Base-by-base conservation (phyloP, 495 filamentous ascomycete species). In the Rostrohypoxylon terebratum region DNA sequence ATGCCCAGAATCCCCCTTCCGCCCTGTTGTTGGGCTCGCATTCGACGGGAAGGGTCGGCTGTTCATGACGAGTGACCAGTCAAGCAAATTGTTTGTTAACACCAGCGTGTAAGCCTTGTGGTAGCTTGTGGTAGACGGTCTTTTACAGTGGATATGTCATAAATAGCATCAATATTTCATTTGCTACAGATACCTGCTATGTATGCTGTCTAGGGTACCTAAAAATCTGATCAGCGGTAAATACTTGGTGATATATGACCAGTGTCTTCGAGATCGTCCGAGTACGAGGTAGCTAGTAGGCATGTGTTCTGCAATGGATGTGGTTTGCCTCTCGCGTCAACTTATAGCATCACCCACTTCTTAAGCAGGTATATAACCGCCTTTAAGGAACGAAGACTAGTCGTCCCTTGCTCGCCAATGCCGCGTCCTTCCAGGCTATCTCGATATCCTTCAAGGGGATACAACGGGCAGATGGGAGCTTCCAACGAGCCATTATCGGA, bases 81-180 rank as follows among this genome's bases (percentile, higher is more conserved):
- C 83, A 11, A 83, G 84, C 21, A 85, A 87, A 75, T 79, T 87
- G 23, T 84, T 82, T 61, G 83, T 85, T 11, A 73, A 87, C 28
- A 79, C 80, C 48, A 78, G 80, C 25, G 76, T 71, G 1, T 63
- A 16, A 28, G 77, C n/a, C 40, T 44, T 31, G 2, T 51, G 18
- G 16, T 9, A 9, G 13, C 40, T 44, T 31, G 2, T 51, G 18
- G 16, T 9, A 9, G 13, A 51, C 23, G 7, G 10, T 20, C 18
- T 48, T 13, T 11, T 40, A 40, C 13, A 40, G 34, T 4, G 34
- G 11, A 10, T 38, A 38, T 38, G 0, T 10, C 2, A 38, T 38
- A 13, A 38, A 38, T 38, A 28, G 28, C 3, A 28, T 28, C 28
- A 13, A 38, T 38, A 5, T 38, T 38, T 38, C 11, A 38, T 38